Evolutionary conservation across 164 flowering plant genomes (phyloP).

Genomic region (Tetrastigma voinierianum): DNA sequence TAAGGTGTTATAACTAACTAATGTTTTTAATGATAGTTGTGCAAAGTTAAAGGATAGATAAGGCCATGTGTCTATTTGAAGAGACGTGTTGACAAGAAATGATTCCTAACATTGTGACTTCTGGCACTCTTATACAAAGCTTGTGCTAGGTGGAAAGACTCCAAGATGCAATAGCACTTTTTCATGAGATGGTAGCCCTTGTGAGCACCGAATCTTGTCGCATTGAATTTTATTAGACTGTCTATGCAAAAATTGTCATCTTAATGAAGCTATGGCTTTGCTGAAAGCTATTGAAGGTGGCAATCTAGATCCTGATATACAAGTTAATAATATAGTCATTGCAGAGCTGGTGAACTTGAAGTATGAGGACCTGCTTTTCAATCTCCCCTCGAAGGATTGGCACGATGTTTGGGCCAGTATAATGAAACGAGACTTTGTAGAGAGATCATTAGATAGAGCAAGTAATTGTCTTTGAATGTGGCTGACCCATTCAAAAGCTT

Average conservation of each 20-base stretch:
- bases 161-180: not conserved
- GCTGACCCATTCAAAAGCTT: too few relatives aligned
- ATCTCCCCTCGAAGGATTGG: not conserved
- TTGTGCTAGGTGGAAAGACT: conserved; percentile 3
- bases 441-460: conserved; percentile 17
- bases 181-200: conserved; percentile 2
- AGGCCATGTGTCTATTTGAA: conserved; percentile 2
- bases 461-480: conserved; percentile 15
- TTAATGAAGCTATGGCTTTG: not conserved
- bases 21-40: conserved; percentile 7
- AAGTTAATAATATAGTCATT: not conserved
- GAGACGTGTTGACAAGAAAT: not conserved
- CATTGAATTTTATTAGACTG: conserved; percentile 4
- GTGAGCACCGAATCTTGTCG: not conserved
- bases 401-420: conserved; percentile 7
- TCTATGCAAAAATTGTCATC: not conserved
- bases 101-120: not conserved
- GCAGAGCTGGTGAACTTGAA: not conserved
- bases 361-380: conserved; percentile 2
- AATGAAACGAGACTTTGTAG: conserved; percentile 18
- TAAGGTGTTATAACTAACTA: conserved; percentile 9
- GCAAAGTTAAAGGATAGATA: not conserved
- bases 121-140: not conserved
- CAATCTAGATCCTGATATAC: not conserved
- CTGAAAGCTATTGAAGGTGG: not conserved